Base-by-base conservation (phyloP, 208 protist species). In the Trypanosoma caninum region DNA sequence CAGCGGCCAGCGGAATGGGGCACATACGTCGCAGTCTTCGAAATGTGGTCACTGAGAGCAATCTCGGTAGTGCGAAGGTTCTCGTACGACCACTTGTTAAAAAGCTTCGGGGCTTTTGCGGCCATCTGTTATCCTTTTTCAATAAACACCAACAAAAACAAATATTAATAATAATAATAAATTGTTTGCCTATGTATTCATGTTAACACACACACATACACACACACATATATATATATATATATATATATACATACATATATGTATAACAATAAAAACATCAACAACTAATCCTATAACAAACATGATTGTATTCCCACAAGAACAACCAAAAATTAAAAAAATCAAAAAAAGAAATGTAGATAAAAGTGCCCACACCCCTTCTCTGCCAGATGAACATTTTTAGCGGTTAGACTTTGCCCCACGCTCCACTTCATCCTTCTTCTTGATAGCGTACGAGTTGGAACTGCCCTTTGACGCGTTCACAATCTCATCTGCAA, bases 371-470 rank as follows among this genome's bases (percentile, higher is more conserved):
- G n/a, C 28, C 16, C 31, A 40, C 34, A 31, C 27, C 16, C n/a
- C 14, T 52, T 10, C 23, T 64, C n/a, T n/a, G n/a, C n/a, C n/a
- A n/a, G n/a, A n/a, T n/a, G 89, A 96, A 84, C 88, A 97, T 69
- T 99, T 89, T 99, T 99, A 99, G 73, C 99, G 93, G 96, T 99
- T 99, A 65, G 97, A 96, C 94, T 99, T 99, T 82, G 99, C 98
- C 59, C 99, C 97, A 90, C 99, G 97, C 94, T 99, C 99, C 59
- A 99, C 94, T 88, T 99, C 98, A 89, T 99, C 98, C 93, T 99
- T 99, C 97, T 99, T 99, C 87, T 99, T 99, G 75, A 99, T 99
- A 65, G 99, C 98, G 72, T 98, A 99, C 20, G 93, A 98, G 87
- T 99, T 99, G 64, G 97, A 96, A 51, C 97, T 98, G 30, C 88